Evolutionary conservation across 345 rosid species (phyloP).

Genomic region (Eucalyptus leucophloia): DNA sequence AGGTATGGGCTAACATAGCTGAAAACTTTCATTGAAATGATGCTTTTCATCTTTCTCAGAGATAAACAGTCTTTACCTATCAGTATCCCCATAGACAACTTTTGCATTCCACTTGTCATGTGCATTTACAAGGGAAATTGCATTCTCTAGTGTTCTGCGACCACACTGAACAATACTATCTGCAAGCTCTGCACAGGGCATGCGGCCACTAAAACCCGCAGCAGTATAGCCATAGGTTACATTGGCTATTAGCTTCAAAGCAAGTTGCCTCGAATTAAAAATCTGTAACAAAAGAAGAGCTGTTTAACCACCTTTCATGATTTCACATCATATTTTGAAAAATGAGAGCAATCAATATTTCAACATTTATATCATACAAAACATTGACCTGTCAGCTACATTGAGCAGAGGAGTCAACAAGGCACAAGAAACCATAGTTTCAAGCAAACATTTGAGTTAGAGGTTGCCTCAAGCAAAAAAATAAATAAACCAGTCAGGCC

Average conservation of each 20-base stretch:
- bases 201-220: slow-evolving; percentile 99
- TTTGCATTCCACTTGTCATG: slow-evolving; percentile 73
- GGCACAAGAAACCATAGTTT: not conserved
- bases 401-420: not conserved
- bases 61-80: slow-evolving; percentile 43
- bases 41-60: not conserved
- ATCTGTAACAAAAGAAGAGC: slow-evolving; percentile 45
- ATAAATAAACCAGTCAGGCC: not conserved
- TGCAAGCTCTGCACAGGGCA: slow-evolving; percentile 99
- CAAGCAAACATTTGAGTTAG: not conserved
- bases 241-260: slow-evolving; percentile 93
- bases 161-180: slow-evolving; percentile 99
- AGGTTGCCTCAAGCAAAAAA: not conserved
- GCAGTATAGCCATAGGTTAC: slow-evolving; percentile 98
- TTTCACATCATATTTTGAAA: not conserved
- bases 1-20: not conserved
- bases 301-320: not conserved
- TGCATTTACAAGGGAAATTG: slow-evolving; percentile 68
- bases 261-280: slow-evolving; percentile 95
- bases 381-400: not conserved
- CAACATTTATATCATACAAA: not conserved
- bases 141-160: slow-evolving; percentile 85
- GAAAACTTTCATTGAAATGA: not conserved
- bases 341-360: not conserved
- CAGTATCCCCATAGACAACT: slow-evolving; percentile 95